Conservation (phyloP, 495 filamentous ascomycete genomes). For the Aspergillus mulundensis region DNA sequence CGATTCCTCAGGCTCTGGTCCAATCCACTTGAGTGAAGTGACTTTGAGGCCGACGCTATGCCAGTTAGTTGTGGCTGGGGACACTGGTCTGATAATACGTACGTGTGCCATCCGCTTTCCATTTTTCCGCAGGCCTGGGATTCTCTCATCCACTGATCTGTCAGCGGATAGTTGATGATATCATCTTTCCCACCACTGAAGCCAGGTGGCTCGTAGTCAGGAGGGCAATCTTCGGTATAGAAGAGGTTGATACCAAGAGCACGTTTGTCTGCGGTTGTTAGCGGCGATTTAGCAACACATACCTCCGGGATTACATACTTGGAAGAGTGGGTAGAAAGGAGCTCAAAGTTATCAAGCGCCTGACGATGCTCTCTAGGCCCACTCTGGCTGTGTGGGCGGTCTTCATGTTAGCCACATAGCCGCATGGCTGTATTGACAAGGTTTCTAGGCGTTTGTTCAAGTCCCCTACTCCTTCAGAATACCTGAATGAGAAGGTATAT, state of each 20-base stretch:
- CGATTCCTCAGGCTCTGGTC: constrained; percentile 20
- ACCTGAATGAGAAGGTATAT: constrained; percentile 51
- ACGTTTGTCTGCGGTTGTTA: constrained; percentile 27
- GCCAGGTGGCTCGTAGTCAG: constrained; percentile 38
- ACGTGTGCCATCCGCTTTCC: constrained; percentile 37
- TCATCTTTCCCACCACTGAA: constrained; percentile 29
- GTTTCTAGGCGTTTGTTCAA: constrained; percentile 26
- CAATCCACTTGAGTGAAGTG: constrained; percentile 29
- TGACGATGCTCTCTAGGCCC: constrained; percentile 37
- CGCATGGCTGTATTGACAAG: constrained; percentile 30
- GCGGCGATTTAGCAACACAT: background rate
- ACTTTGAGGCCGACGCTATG: constrained; percentile 32
- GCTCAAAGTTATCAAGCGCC: constrained; percentile 33
- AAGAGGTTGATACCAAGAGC: constrained; percentile 43
- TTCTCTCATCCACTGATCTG: constrained; percentile 33
- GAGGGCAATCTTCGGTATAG: constrained; percentile 39
- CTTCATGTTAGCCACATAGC: constrained; percentile 30
- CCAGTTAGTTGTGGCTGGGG: background rate
- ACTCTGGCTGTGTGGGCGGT: constrained; percentile 31
- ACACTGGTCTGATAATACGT: background rate
- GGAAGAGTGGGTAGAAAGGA: constrained; percentile 40
- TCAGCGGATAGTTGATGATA: constrained; percentile 32
- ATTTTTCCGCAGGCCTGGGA: constrained; percentile 26
- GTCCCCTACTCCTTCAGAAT: constrained; percentile 20
- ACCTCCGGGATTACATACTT: constrained; percentile 22